phyloP scores from a whole-genome alignment of 2,329 filamentous ascomycete genomes.

The Chaetomiaceae sp. region DNA sequence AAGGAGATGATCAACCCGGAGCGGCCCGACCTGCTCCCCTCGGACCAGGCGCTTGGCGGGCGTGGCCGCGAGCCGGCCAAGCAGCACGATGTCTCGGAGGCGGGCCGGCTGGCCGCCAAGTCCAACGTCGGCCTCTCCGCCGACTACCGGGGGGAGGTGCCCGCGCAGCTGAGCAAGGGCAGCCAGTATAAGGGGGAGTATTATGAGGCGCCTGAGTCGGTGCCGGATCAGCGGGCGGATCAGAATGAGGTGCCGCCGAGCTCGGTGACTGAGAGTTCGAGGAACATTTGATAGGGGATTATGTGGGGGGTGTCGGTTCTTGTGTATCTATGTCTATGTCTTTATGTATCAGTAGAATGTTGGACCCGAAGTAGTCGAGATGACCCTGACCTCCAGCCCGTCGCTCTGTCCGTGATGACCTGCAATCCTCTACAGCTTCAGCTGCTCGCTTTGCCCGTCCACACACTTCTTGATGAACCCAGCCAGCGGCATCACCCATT shows the following conservation, averaged over 20 bases:
- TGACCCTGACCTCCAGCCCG: no score
- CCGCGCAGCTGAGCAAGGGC: constrained; percentile 26
- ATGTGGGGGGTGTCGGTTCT: not conserved
- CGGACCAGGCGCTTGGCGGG: constrained; percentile 26
- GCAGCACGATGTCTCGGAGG: constrained; percentile 29
- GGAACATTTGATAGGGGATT: not conserved
- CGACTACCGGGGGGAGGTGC: constrained; percentile 30
- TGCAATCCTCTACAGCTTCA: not conserved
- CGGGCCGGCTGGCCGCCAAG: constrained; percentile 37
- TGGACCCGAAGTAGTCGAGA: not conserved
- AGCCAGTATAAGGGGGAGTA: constrained; percentile 39
- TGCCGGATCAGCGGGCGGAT: constrained; percentile 40
- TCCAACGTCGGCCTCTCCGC: constrained; percentile 36
- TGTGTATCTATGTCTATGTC: constrained; percentile 4
- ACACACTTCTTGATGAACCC: constrained; percentile 31
- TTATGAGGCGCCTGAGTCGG: constrained; percentile 39
- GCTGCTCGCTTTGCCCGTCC: constrained; percentile 1
- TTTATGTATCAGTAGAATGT: constrained; percentile 1
- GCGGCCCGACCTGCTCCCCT: constrained; percentile 10
- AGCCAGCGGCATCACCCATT: constrained; percentile 69
- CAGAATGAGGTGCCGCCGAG: constrained; percentile 39
- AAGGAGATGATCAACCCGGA: not conserved
- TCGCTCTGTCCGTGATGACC: no score
- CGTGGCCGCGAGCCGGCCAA: constrained; percentile 6
- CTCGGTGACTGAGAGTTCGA: constrained; percentile 36